Percentiles rank a stretch among this genome's conserved stretches.
These are phyloP conservation scores for Tylopilus rubrobrunneus DNA, from an alignment of 768 basidiomycete species.

Conservation along the genomic window DNA sequence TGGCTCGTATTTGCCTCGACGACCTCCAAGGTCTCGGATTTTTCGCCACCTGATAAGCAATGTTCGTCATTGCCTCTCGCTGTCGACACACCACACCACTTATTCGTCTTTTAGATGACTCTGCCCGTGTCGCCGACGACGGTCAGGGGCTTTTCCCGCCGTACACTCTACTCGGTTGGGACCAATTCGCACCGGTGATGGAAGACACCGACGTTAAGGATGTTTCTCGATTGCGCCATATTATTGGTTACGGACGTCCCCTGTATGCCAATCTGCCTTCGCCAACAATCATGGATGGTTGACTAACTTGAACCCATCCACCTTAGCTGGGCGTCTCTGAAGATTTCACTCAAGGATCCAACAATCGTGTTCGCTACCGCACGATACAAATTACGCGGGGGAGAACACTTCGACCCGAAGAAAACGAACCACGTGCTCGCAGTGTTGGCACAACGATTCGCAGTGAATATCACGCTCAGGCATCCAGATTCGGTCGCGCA, in stretches of 20 bases:
- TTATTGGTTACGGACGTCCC: background rate
- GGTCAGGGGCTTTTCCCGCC: background rate
- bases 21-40: too few relatives aligned
- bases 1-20: slow-evolving; percentile 13
- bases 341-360: too few relatives aligned
- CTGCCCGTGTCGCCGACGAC: too few relatives aligned
- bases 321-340: too few relatives aligned
- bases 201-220: background rate
- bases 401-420: too few relatives aligned
- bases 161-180: slow-evolving; percentile 15
- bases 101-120: slow-evolving; percentile 1
- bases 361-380: too few relatives aligned
- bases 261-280: background rate
- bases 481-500: background rate
- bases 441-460: slow-evolving; percentile 4
- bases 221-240: background rate
- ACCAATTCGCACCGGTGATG: slow-evolving; percentile 1
- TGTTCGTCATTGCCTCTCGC: too few relatives aligned
- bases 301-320: too few relatives aligned
- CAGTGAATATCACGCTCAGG: slow-evolving; percentile 1
- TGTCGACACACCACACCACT: background rate
- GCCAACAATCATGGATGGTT: too few relatives aligned
- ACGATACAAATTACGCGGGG: too few relatives aligned
- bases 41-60: background rate
- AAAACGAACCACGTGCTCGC: background rate